Base-by-base conservation (phyloP, 805 yeast genomes). In the Cyberlindnera nakhonratchasimensis region DNA sequence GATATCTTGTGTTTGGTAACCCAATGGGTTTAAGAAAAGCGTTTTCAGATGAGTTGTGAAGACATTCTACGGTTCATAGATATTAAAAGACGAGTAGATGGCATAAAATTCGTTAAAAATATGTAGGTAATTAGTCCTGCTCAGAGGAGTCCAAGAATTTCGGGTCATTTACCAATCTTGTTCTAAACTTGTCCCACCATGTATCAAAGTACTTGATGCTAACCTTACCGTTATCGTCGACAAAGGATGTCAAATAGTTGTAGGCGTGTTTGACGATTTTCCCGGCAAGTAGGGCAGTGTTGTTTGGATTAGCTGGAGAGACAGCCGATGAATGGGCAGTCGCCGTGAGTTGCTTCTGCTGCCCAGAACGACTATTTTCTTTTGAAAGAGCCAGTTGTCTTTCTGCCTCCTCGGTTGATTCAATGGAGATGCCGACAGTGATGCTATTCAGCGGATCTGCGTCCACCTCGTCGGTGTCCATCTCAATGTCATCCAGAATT, bases 171-270 rank as follows among this genome's bases (percentile, higher is more conserved):
- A 77, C 72, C 45, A 93, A 55, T 57, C 84, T 82, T 6, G 75
- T 64, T 61, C 77, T 86, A 65, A 93, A 91, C 63, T 88, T 90
- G 50, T 75, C 81, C 99, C 99, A 87, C 99, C 99, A 91, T 30
- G 76, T 82, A 59, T 91, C 95, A 55, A 91, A 91, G 32, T 80
- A 84, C 56, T 82, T 86, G 58, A 91, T 86, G 3, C 90, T 84
- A 3, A 91, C 96, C 52, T 80, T 86, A 3, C 96, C 95, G 18
- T 75, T 70, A 5, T 67, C 61, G 57, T 88, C 96, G 7, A 88
- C 75, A 59, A 90, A 91, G n/a, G 97, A 86, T 2, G 95, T 80
- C 37, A 91, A 64, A 59, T 77, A 93, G 59, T 93, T 90, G 65
- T 91, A 93, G 2, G 97, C 97, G 62, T 93, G 88, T 29, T 81